Conservation (phyloP, 1,284 basidiomycete genomes). For the Cutaneotrichosporon sp. region DNA sequence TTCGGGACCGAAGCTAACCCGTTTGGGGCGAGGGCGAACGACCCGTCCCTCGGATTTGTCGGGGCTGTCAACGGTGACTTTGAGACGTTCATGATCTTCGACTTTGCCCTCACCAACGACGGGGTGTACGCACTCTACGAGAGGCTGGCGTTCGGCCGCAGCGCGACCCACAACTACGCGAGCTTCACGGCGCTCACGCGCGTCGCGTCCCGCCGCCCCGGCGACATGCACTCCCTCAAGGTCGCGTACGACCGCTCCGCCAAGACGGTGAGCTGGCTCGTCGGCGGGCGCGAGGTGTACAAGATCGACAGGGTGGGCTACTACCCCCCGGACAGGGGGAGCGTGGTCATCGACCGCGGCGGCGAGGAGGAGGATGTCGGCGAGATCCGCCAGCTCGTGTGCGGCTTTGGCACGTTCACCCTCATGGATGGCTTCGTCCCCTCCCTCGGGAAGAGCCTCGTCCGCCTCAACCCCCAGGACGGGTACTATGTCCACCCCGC, state of each 20-base stretch:
- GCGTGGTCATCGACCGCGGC: constrained; percentile 8
- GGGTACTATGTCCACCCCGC: constrained; percentile 6
- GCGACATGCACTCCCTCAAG: constrained; percentile 8
- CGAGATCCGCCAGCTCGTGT: constrained; percentile 7
- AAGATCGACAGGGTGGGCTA: constrained; percentile 3
- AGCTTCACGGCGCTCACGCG: not conserved
- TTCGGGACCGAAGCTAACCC: not conserved
- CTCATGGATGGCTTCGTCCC: constrained; percentile 7
- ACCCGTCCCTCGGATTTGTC: not conserved
- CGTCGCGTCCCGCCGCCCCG: not conserved
- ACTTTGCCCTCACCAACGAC: constrained; percentile 12
- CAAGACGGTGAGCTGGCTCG: constrained; percentile 3
- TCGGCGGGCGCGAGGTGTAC: constrained; percentile 4
- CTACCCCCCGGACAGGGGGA: not conserved
- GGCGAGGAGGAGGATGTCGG: constrained; percentile 10
- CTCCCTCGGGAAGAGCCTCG: not conserved
- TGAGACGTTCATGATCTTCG: constrained; percentile 15
- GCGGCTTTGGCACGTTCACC: constrained; percentile 13
- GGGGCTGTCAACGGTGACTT: constrained; percentile 1
- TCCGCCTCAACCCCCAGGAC: not conserved
- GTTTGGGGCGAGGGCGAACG: not conserved
- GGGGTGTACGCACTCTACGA: constrained; percentile 13
- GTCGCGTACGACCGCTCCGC: constrained; percentile 6
- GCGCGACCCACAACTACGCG: constrained; percentile 1
- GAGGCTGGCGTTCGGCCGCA: constrained; percentile 11